Percentiles rank a stretch among this genome's conserved stretches.
Conservation (phyloP, 176 grass and related monocot species). For the Eragrostis curvula region DNA sequence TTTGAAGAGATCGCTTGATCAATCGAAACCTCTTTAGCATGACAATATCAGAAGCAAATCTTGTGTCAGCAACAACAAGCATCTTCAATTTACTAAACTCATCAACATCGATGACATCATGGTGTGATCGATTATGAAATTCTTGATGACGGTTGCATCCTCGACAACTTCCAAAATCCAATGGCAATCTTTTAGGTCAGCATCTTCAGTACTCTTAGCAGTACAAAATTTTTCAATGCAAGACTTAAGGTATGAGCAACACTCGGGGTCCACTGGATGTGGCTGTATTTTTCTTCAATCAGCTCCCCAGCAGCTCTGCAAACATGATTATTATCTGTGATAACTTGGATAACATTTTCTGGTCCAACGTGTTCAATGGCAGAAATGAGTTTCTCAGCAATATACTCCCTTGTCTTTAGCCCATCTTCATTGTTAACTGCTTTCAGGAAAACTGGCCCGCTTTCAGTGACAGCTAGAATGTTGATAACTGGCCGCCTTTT, state of each 20-base stretch:
- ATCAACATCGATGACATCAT: background rate
- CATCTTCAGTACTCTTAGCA: background rate
- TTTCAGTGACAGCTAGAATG: constrained; percentile 13
- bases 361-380: background rate
- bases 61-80: background rate
- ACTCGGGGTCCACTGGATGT: background rate
- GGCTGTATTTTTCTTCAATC: constrained; percentile 6
- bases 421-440: background rate
- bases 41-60: constrained; percentile 11
- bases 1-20: constrained; percentile 22
- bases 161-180: constrained; percentile 6
- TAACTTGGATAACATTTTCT: background rate
- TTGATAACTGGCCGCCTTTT: constrained; percentile 9
- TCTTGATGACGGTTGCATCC: background rate
- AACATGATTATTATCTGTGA: constrained; percentile 28
- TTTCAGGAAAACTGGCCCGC: background rate
- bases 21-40: constrained; percentile 22
- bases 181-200: background rate
- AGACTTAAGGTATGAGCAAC: constrained; percentile 27
- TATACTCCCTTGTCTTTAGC: background rate
- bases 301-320: constrained; percentile 6
- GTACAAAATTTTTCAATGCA: constrained; percentile 12
- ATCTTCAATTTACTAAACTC: background rate
- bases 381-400: background rate
- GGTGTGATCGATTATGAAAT: background rate